Evolutionary conservation across 73 alveolate species (phyloP).

Genomic region (Paramecium sexaurelia): DNA sequence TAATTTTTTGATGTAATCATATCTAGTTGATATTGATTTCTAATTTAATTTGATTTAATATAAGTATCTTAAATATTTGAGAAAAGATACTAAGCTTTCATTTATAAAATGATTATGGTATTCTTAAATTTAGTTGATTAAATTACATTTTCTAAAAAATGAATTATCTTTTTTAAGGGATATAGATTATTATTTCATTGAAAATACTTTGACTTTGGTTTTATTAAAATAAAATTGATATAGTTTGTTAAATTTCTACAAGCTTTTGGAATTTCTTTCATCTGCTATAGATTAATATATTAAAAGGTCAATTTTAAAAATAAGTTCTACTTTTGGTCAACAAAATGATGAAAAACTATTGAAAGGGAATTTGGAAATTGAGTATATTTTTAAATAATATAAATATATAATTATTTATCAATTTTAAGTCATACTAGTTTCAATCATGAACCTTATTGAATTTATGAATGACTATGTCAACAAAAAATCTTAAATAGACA

Average conservation of each 20-base stretch:
- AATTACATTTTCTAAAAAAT: not conserved
- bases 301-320: not conserved
- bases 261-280: not conserved
- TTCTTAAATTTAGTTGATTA: not conserved
- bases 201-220: not conserved
- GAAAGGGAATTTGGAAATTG: not conserved
- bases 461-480: not conserved
- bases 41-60: not conserved
- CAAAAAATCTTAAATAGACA: not conserved
- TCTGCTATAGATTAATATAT: not conserved
- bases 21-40: too few species aligned
- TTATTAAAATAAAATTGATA: not conserved
- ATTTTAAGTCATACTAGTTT: not conserved
- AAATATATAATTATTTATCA: not conserved
- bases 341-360: not conserved
- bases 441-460: slow-evolving; percentile 1
- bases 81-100: not conserved
- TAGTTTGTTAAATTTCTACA: not conserved
- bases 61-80: not conserved
- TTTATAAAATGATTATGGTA: not conserved
- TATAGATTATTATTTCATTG: not conserved
- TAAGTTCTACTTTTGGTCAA: slow-evolving; percentile 39
- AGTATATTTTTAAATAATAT: not conserved
- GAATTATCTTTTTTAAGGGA: not conserved
- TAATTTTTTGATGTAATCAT: too few species aligned